phyloP scores from a whole-genome alignment of 495 filamentous ascomycete genomes.

The Tuber calosporum region DNA sequence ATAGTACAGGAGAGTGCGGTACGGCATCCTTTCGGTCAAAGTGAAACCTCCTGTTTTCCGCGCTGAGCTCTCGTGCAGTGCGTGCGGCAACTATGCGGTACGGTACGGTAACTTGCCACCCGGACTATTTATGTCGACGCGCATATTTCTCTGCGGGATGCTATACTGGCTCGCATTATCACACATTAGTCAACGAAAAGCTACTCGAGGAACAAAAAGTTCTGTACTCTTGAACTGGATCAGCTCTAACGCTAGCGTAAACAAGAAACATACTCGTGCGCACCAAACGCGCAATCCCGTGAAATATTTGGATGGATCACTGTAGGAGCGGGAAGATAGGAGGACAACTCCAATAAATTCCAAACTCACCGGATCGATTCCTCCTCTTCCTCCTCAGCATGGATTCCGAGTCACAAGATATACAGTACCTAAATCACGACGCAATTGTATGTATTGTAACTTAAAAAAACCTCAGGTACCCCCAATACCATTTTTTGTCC shows the following conservation, averaged over 20 bases:
- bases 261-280: not conserved
- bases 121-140: not conserved
- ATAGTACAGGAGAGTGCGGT: not conserved
- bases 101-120: not conserved
- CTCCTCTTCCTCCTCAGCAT: not conserved
- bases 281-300: not conserved
- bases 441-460: not conserved
- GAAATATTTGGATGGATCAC: too few species aligned
- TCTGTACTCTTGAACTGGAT: not conserved
- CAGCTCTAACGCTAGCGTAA: not conserved
- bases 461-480: not conserved
- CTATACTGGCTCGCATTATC: not conserved
- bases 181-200: not conserved
- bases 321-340: not conserved
- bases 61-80: too few species aligned
- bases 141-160: slow-evolving; percentile 1
- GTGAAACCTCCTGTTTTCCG: too few species aligned
- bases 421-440: not conserved
- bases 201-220: too few species aligned
- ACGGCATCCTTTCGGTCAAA: not conserved
- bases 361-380: not conserved
- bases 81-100: too few species aligned
- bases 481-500: not conserved
- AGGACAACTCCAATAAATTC: not conserved
- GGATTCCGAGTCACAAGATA: not conserved